Evolutionary conservation across 164 flowering plant species (phyloP).

Genomic region (Magnolia changhungtana): DNA sequence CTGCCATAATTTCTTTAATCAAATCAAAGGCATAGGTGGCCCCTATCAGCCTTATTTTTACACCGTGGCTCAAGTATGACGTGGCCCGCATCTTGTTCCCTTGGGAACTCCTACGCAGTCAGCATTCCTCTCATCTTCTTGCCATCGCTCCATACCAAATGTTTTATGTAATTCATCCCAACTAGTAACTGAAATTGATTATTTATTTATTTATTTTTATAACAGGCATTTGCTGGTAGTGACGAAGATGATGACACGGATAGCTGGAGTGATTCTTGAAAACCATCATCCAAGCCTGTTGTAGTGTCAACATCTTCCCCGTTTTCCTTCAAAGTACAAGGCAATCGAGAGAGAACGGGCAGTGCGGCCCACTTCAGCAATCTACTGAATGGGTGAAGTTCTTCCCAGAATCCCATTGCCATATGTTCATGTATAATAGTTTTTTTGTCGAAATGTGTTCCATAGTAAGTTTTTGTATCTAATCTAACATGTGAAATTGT

Average conservation of each 20-base stretch:
- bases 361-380: neutral
- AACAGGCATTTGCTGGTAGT: slow-evolving; percentile 83
- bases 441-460: slow-evolving; percentile 10
- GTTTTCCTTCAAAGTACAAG: neutral
- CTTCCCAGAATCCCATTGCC: neutral
- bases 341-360: neutral
- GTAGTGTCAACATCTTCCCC: neutral
- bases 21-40: too few relatives aligned
- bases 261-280: slow-evolving; percentile 80
- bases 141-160: neutral
- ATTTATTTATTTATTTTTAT: neutral
- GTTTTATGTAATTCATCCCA: neutral
- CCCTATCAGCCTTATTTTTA: neutral
- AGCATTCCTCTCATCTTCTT: neutral
- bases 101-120: neutral
- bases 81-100: neutral
- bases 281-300: neutral
- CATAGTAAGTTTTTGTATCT: slow-evolving; percentile 3
- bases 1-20: too few relatives aligned
- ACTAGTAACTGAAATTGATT: too few relatives aligned
- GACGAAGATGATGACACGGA: slow-evolving; percentile 84
- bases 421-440: slow-evolving; percentile 13
- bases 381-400: neutral
- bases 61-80: neutral
- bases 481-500: neutral